These are phyloP conservation scores for Plasmodiophora brassicae DNA, from an alignment of 208 protist genomes.

Conservation along the genomic window DNA sequence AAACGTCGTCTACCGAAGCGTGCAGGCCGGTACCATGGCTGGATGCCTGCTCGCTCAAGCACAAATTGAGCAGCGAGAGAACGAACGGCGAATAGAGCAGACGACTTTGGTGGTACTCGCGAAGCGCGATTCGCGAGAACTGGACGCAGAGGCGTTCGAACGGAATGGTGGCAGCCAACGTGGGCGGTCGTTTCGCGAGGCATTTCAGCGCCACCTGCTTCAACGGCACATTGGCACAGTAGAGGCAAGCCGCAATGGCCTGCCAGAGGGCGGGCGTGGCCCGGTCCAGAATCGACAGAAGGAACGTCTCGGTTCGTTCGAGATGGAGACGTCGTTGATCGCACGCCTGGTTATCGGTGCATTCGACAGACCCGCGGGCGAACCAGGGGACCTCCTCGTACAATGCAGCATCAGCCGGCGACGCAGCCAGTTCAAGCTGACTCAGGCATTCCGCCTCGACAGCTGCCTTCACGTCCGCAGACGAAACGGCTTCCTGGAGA, in stretches of 20 bases:
- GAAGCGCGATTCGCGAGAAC: background rate
- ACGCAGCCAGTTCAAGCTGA: background rate
- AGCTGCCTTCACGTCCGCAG: too few species aligned
- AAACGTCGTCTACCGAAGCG: background rate
- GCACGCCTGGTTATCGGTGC: background rate
- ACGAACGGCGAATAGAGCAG: background rate
- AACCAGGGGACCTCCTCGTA: slow-evolving; percentile 13
- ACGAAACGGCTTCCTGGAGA: too few species aligned
- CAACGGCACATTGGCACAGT: background rate
- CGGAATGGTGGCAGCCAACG: background rate
- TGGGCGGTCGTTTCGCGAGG: background rate
- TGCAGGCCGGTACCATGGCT: too few species aligned
- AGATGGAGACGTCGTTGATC: background rate
- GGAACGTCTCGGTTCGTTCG: background rate
- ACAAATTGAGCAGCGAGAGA: background rate
- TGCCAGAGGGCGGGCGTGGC: too few species aligned
- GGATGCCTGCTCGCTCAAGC: background rate
- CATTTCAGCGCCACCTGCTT: background rate
- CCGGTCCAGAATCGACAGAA: too few species aligned
- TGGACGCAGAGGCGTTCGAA: background rate
- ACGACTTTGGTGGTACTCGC: background rate
- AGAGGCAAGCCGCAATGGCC: too few species aligned
- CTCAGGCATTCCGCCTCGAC: too few species aligned
- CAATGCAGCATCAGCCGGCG: background rate
- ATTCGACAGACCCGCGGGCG: background rate